These are phyloP conservation scores for Volutella citrinella DNA, from an alignment of 2,329 filamentous ascomycete genomes.

Conservation along the genomic window DNA sequence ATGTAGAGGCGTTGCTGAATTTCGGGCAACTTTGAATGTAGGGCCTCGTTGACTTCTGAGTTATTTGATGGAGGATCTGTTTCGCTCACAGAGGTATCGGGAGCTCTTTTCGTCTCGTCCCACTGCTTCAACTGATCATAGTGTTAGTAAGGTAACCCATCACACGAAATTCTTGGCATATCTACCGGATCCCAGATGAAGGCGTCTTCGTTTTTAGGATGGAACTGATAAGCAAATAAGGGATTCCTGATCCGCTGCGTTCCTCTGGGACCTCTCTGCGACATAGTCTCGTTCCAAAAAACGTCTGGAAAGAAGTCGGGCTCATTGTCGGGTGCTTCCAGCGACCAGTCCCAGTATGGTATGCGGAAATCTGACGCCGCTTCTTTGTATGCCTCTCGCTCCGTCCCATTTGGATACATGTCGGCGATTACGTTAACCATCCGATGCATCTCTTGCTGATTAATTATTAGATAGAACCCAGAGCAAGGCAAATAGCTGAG, in stretches of 20 bases:
- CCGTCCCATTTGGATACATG: constrained; percentile 44
- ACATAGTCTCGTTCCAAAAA: constrained; percentile 47
- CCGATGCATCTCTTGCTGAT: constrained; percentile 35
- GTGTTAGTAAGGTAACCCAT: constrained; percentile 3
- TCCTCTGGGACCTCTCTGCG: constrained; percentile 55
- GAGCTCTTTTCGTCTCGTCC: constrained; percentile 57
- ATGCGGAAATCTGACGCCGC: constrained; percentile 52
- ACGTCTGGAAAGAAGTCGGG: constrained; percentile 45
- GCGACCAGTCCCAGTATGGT: constrained; percentile 60
- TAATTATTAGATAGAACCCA: constrained; percentile 13
- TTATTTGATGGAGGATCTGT: constrained; percentile 52
- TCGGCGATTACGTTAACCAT: constrained; percentile 42
- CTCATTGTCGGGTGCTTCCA: constrained; percentile 44
- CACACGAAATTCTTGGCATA: constrained; percentile 1
- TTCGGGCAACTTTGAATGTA: constrained; percentile 44
- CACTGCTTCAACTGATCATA: constrained; percentile 52
- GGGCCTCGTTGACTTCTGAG: constrained; percentile 47
- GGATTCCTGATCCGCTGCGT: constrained; percentile 58
- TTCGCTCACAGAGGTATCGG: constrained; percentile 34
- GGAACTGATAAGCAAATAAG: constrained; percentile 58
- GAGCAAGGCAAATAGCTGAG: rapidly evolving
- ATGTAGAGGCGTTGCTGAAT: constrained; percentile 64
- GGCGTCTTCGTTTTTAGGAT: constrained; percentile 55
- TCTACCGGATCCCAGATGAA: constrained; percentile 60
- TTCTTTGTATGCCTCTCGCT: constrained; percentile 46